Evolutionary conservation across 257 asterid species (phyloP), one percentile per base, ranked within the genome.

Genomic region (Solanum paucissectum): DNA sequence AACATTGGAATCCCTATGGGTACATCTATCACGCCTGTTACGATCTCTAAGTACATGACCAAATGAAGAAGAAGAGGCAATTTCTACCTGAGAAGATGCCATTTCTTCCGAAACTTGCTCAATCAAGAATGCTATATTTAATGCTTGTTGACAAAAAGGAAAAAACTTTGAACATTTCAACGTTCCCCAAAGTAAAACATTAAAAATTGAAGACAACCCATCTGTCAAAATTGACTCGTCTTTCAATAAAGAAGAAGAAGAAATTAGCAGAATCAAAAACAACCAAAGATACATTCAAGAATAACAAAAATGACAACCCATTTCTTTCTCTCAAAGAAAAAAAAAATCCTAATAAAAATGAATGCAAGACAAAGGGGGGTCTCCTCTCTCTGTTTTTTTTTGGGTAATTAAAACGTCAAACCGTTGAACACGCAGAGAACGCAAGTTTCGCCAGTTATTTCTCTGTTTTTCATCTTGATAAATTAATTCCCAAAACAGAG

Each of bases 31-130:
- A 36, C 89, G 81, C 25, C 87, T 36, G 21, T 87, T 87, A 14
- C 86, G 86, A 68, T 87, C 87, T 34, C 89, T 87, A 11, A 87
- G 83, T 8, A 68, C 87, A 83, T 72, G 84, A 9, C 89, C 86
- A 62, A 87, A 87, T 23, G 89, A 68, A 81, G 89, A 87, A 76
- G 88, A 44, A 25, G 88, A 76, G 8, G 89, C 89, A 29, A 87
- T 79, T 81, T 87, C 86, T 27, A 87, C 82, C 84, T 87, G 86
- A 64, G 66, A 87, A 68, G 89, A 87, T 21, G 89, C 89, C 89
- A 87, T 87, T 40, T 32, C 69, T 71, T 32, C 46, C 23, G 38
- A 58, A 36, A 38, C 66, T 86, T 12, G 32, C 46, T 86, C 71
- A 86, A 52, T 86, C 83, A 29, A 46, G 46, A 86, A 71, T 20